Evolutionary conservation across 148 eudicot genomes (phyloP).

Genomic region (Nepenthes gracilis): DNA sequence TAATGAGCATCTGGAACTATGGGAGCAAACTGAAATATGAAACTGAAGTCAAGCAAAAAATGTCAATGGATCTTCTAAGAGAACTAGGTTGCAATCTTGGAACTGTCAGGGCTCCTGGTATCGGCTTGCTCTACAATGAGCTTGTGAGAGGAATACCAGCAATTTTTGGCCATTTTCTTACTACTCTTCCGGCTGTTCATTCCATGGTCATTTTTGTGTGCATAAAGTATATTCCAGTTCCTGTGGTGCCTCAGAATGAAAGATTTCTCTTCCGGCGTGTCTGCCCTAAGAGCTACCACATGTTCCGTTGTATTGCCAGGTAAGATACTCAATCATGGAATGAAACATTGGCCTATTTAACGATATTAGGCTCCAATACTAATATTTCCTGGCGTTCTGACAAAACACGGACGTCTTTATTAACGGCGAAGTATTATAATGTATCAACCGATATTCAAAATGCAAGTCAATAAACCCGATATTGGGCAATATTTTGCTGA

Average conservation of each 20-base stretch:
- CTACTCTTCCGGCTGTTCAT: slow-evolving; percentile 93
- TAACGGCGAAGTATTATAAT: no score
- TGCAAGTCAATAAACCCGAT: no score
- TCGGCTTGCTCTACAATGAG: slow-evolving; percentile 93
- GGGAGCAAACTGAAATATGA: slow-evolving; percentile 93
- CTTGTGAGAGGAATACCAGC: slow-evolving; percentile 88
- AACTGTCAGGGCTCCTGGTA: slow-evolving; percentile 94
- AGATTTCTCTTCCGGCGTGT: slow-evolving; percentile 92
- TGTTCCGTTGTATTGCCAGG: slow-evolving; percentile 98
- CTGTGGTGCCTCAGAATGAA: slow-evolving; percentile 83
- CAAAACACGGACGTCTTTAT: no score
- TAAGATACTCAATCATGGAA: slow-evolving; percentile 7
- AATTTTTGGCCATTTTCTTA: slow-evolving; percentile 88
- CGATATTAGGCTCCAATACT: no score
- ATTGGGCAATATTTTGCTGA: no score
- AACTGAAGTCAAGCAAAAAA: slow-evolving; percentile 84
- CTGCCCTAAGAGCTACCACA: slow-evolving; percentile 84
- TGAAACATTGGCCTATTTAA: no score
- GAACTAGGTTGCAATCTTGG: slow-evolving; percentile 87
- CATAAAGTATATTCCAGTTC: slow-evolving; percentile 89
- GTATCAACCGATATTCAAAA: no score
- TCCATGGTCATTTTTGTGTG: slow-evolving; percentile 95
- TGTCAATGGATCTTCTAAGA: slow-evolving; percentile 79
- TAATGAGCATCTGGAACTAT: slow-evolving; percentile 93
- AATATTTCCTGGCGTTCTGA: no score